Conservation (phyloP, 257 asterid genomes). For the Vinca minor region DNA sequence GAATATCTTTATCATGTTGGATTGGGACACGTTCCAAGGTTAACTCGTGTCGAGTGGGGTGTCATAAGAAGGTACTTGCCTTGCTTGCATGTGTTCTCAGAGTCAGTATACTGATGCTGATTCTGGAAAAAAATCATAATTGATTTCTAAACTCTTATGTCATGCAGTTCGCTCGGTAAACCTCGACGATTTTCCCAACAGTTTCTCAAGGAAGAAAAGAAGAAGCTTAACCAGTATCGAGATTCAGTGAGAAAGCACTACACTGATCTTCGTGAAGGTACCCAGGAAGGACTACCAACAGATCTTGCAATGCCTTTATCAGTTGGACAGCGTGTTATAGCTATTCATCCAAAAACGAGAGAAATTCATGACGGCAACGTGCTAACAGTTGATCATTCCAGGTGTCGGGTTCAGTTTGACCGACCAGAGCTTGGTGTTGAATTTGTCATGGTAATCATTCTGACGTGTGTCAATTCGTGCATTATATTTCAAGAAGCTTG, state of each 20-base stretch:
- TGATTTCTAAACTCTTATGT: not conserved
- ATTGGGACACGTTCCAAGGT: conserved; percentile 76
- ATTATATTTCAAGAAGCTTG: not conserved
- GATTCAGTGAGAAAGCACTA: conserved; percentile 86
- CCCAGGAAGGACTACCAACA: conserved; percentile 74
- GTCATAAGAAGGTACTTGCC: conserved; percentile 69
- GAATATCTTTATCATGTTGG: conserved; percentile 83
- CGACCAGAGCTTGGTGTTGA: conserved; percentile 91
- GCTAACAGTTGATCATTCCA: conserved; percentile 76
- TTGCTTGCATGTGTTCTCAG: conserved; percentile 3
- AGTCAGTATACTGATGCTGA: no score
- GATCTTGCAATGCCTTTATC: conserved; percentile 90
- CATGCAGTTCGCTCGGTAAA: conserved; percentile 82
- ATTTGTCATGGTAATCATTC: conserved; percentile 66
- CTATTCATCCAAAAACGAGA: conserved; percentile 91
- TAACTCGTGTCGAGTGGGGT: conserved; percentile 91
- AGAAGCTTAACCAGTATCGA: conserved; percentile 78
- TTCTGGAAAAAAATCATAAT: not conserved
- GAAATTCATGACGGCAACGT: conserved; percentile 86
- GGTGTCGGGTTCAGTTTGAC: conserved; percentile 87
- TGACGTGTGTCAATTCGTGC: not conserved
- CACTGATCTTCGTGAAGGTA: conserved; percentile 78
- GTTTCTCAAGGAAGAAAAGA: conserved; percentile 90
- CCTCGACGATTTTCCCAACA: conserved; percentile 89
- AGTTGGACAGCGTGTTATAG: conserved; percentile 90